Evolutionary conservation across 371 early-diverging fungal genomes (phyloP), one percentile per base, ranked within the genome.

Genomic region (Mortierella sp.): DNA sequence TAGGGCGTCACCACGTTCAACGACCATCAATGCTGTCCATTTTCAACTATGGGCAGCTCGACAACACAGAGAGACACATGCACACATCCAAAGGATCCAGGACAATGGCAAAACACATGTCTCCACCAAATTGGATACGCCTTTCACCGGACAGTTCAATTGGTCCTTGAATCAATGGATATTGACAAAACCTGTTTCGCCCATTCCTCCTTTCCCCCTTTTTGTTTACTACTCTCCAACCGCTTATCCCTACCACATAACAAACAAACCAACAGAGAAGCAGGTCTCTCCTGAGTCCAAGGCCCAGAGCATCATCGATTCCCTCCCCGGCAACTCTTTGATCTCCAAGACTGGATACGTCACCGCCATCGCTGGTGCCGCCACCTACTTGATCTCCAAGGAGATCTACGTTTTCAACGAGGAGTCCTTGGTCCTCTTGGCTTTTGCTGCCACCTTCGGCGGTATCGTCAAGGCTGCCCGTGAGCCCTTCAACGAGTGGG

Each of bases 401-500:
- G 99, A 98, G 90, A 95, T 99, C 89, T 99, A 98, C 90, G 94
- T 98, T 74, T 88, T 98, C 84, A 98, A 98, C 90, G 97, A 96
- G 87, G 98, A 99, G 90, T 93, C 97, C 68, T 90, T 98, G 78
- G 96, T 98, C 73, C 89, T 97, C 80, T 88, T 94, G 58, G 91
- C 95, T 38, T 91, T 93, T 80, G 80, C 82, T 68, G 90, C 90
- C 75, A 89, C 93, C 19, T 93, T 93, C 73, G 92, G 90, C 65
- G 96, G 96, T 88, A 94, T 98, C 74, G 92, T 96, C 78, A 93
- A 93, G 88, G 92, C 92, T 76, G 93, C 94, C 73, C 95, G 95
- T 89, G 95, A 98, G 89, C 97, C 97, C 73, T 95, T 94, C 89
- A 93, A 90, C 88, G 96, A 94, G 91, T 97, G 96, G 95, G 96